Conservation (phyloP, 805 yeast species). For the Alloascoidea africana region DNA sequence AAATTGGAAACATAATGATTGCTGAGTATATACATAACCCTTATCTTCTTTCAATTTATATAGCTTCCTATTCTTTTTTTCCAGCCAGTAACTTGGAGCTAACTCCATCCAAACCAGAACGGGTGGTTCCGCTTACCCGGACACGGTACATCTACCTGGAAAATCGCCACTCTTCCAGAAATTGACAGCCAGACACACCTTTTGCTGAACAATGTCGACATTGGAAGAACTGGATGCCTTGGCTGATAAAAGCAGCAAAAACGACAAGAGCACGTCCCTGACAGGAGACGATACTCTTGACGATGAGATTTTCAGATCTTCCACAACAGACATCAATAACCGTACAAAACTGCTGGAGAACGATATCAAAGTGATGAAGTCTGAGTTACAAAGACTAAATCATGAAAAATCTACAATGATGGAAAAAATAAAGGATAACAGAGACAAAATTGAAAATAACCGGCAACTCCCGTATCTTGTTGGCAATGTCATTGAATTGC, state of each 20-base stretch:
- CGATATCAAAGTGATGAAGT: constrained; percentile 87
- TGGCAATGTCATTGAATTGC: constrained; percentile 89
- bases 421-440: constrained; percentile 89
- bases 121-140: too few species aligned
- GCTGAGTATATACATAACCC: too few species aligned
- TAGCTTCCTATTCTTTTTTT: too few species aligned
- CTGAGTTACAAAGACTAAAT: constrained; percentile 77
- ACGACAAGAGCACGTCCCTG: constrained; percentile 27
- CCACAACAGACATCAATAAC: constrained; percentile 72
- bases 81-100: too few species aligned
- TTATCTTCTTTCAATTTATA: too few species aligned
- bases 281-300: constrained; percentile 46
- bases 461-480: constrained; percentile 92
- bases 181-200: too few species aligned
- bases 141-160: too few species aligned
- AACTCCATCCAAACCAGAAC: too few species aligned
- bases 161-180: too few species aligned
- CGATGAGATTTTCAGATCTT: constrained; percentile 61
- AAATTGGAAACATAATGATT: too few species aligned
- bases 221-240: constrained; percentile 63
- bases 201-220: too few species aligned
- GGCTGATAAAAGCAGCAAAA: constrained; percentile 16
- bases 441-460: constrained; percentile 89
- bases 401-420: constrained; percentile 91
- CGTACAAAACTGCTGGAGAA: constrained; percentile 83